Base-by-base conservation (phyloP, 2,329 filamentous ascomycete genomes). In the Xylaria sp. region DNA sequence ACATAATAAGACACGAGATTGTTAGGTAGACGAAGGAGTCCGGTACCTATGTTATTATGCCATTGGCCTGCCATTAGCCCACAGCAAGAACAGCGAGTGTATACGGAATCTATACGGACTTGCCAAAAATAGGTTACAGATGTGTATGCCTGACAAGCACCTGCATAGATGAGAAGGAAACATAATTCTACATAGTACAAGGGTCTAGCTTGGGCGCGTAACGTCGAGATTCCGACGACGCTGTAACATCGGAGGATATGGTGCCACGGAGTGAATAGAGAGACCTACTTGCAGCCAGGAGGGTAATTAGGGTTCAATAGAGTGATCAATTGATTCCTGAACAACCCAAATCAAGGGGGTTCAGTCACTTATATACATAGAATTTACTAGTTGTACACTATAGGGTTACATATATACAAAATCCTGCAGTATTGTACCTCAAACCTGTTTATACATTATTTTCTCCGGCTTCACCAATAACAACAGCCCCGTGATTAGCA, bases 401-500 rank as follows among this genome's bases (percentile, higher is more conserved):
- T 28, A 28, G 5, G 28, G 28, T 28, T 33, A 17, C n/a, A 33
- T 11, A 31, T 3, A 53, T 17, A 33, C 28, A 40, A 40, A 40
- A 13, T 20, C 9, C 0, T 15, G 11, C 2, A 28, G 28, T 1
- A 15, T 6, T 4, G n/a, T 10, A 1, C 9, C 7, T 33, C 7
- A 40, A 42, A n/a, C 15, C 15, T 9, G 7, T 23, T 10, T 0
- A 40, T n/a, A 17, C 15, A 36, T 54, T 54, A 1, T 4, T n/a
- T 6, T 17, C 13, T 17, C 13, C 13, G 13, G 9, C 23, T 51
- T 15, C 5, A 40, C n/a, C 2, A 15, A 31, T 26, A 7, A 26
- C 7, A 36, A 3, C 11, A 48, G 20, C 9, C 26, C 4, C 6
- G 44, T 5, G n/a, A 4, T 48, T 72, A 74, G 42, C 75, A 93